phyloP scores from a whole-genome alignment of 805 yeast species.

The Torulaspora gathmanii region DNA sequence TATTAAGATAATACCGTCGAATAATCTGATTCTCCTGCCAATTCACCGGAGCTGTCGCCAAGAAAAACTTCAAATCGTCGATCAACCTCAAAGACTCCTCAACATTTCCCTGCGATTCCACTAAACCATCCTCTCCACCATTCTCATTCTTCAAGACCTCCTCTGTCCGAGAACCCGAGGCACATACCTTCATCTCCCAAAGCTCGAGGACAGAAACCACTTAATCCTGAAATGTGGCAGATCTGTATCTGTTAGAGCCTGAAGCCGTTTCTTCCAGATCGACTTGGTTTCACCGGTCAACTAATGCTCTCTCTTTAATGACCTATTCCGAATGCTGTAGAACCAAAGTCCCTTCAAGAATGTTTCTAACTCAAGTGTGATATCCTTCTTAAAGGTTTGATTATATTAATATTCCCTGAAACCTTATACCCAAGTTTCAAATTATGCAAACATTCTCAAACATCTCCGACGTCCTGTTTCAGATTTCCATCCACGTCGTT shows the following conservation, averaged over 20 bases:
- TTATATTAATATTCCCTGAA: not conserved
- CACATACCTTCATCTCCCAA: conserved; percentile 11
- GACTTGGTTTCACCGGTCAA: not conserved
- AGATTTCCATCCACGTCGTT: not conserved
- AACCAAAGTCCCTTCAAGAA: conserved; percentile 9
- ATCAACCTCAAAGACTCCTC: conserved; percentile 58
- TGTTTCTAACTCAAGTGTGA: conserved; percentile 16
- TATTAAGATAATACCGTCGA: conserved; percentile 76
- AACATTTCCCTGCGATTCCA: conserved; percentile 13
- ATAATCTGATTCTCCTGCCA: conserved; percentile 89
- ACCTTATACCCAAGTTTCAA: not conserved
- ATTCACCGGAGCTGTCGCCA: conserved; percentile 90
- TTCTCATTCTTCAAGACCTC: conserved; percentile 17
- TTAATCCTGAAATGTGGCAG: not conserved
- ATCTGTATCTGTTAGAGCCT: not conserved
- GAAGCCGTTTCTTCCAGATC: no score
- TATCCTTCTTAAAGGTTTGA: conserved; percentile 14
- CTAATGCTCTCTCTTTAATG: not conserved
- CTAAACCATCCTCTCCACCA: conserved; percentile 3
- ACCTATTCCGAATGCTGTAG: not conserved
- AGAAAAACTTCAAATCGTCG: conserved; percentile 76
- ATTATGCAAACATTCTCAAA: not conserved
- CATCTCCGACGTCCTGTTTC: not conserved
- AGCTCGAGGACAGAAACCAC: not conserved
- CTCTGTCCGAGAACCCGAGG: conserved; percentile 19